phyloP scores from a whole-genome alignment of 805 yeast species.

The Metschnikowia rubicola region DNA sequence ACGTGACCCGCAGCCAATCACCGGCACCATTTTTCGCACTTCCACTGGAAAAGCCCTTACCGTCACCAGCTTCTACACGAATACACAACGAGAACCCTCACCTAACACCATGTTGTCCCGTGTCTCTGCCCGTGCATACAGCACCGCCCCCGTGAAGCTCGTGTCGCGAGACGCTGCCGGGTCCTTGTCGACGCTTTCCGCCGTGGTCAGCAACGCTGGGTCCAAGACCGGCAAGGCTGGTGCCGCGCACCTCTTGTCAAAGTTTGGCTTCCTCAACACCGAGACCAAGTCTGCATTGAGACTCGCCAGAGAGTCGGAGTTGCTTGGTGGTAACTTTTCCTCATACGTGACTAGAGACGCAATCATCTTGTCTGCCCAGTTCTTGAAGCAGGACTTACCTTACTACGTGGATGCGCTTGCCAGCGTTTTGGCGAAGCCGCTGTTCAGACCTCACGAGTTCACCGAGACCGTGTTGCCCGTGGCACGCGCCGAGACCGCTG shows the following conservation, averaged over 20 bases:
- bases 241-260: constrained; percentile 77
- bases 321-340: constrained; percentile 79
- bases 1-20: constrained; percentile 24
- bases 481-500: constrained; percentile 60
- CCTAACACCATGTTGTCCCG: constrained; percentile 36
- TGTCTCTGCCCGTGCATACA: constrained; percentile 40
- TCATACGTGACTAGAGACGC: constrained; percentile 79
- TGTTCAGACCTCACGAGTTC: constrained; percentile 81
- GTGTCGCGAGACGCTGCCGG: constrained; percentile 57
- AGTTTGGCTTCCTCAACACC: constrained; percentile 83
- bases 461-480: constrained; percentile 79
- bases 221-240: constrained; percentile 75
- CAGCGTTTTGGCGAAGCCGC: constrained; percentile 63
- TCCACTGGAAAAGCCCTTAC: constrained; percentile 1
- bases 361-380: constrained; percentile 73
- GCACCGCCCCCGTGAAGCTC: constrained; percentile 46
- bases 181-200: constrained; percentile 70
- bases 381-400: constrained; percentile 85
- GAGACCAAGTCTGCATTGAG: constrained; percentile 82
- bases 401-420: constrained; percentile 85
- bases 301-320: constrained; percentile 90
- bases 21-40: constrained; percentile 18
- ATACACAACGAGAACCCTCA: background rate
- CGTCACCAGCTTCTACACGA: background rate
- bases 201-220: constrained; percentile 80